Conservation (phyloP, 306 rosid genomes). For the Arachis hypogaea region DNA sequence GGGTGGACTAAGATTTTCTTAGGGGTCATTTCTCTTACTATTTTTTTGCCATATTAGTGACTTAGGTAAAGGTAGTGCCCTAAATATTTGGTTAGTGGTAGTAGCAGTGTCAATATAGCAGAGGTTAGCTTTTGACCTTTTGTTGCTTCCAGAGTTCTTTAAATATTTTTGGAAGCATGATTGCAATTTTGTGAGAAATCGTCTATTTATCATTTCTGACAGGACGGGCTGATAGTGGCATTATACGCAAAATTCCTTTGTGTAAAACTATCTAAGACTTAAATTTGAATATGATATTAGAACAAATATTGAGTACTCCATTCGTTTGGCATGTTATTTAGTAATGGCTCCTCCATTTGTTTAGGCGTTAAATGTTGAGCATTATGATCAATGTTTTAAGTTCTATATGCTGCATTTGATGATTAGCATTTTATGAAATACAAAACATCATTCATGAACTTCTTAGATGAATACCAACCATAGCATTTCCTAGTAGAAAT, state of each 20-base stretch:
- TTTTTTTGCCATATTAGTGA: not conserved
- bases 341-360: not conserved
- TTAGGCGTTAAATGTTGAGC: no score
- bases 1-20: not conserved
- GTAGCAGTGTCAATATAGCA: not conserved
- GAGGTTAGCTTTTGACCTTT: not conserved
- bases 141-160: not conserved
- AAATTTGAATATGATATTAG: not conserved
- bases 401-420: not conserved
- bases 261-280: not conserved
- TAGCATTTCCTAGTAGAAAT: no score
- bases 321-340: not conserved
- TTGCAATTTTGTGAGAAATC: not conserved
- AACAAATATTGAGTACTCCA: not conserved
- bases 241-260: not conserved
- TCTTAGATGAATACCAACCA: no score
- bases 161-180: not conserved
- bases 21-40: not conserved
- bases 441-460: not conserved
- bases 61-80: not conserved
- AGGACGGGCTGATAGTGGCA: not conserved
- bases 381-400: not conserved
- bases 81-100: not conserved
- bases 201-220: not conserved
- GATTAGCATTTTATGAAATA: not conserved